A percentile compares a stretch with the other conserved stretches of the same genome.
Conservation (phyloP, 257 asterid genomes). For the Przewalskia tangutica region DNA sequence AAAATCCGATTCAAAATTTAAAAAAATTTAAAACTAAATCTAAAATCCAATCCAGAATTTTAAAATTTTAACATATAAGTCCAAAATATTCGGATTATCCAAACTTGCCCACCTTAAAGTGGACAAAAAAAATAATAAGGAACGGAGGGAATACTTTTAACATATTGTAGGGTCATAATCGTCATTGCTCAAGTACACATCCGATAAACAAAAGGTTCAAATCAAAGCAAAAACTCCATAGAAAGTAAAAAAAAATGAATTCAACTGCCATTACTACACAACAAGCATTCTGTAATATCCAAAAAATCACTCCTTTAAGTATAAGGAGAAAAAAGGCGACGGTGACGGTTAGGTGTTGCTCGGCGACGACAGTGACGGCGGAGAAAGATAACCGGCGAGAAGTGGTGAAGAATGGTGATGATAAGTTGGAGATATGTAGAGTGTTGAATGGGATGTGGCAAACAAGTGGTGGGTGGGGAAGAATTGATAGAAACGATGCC, state of each 20-base stretch:
- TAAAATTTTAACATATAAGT: too few species aligned
- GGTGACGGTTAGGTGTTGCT: conserved; percentile 42
- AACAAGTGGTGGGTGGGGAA: conserved; percentile 98
- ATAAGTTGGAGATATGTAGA: conserved; percentile 73
- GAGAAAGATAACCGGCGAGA: conserved; percentile 31
- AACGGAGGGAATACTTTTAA: too few species aligned
- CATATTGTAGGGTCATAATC: background rate
- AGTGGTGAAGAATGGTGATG: conserved; percentile 56
- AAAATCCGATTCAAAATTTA: too few species aligned
- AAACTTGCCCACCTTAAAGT: too few species aligned
- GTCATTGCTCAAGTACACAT: background rate
- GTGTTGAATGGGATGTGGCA: conserved; percentile 97
- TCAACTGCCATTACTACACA: background rate
- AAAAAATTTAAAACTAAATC: too few species aligned
- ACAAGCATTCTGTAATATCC: background rate
- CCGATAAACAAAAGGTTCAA: background rate
- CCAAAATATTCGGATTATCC: too few species aligned
- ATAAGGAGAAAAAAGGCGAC: background rate
- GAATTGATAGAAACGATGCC: conserved; percentile 81
- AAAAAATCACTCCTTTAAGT: background rate
- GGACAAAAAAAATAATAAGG: too few species aligned
- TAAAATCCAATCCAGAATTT: too few species aligned
- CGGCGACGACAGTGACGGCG: conserved; percentile 32
- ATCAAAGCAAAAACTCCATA: background rate
- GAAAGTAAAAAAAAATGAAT: background rate